Evolutionary conservation across 495 filamentous ascomycete species (phyloP), one percentile per base, ranked within the genome.

Genomic region (Penicillium paradoxum): DNA sequence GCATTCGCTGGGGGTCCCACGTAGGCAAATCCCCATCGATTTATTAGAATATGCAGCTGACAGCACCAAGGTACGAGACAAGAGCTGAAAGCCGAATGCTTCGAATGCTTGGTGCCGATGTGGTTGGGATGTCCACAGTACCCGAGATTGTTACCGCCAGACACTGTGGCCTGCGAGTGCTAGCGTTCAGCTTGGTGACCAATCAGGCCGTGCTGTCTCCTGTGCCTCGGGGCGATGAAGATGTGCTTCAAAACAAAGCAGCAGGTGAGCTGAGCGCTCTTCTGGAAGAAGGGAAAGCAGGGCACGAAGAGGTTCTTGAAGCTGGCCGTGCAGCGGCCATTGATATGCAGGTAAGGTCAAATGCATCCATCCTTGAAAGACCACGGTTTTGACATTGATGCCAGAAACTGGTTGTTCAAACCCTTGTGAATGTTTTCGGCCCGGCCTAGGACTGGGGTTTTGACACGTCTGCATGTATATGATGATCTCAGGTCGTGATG

Each of bases 121-220:
- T 89, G 15, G 87, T 90, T 3, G 87, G 86, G 8, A 90, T 90
- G 87, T 87, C 83, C 15, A 89, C 86, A 6, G 84, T 90, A 14
- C 87, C 87, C 10, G 87, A 91, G 62, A 84, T 89, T 36, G 78
- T 89, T 44, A 82, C 86, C 15, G 87, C 87, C 13, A 76, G 87
- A 55, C 87, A 91, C 60, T 82, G 77, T 50, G 83, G 80, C 10
- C 75, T 91, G 49, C 73, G 80, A 27, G 83, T 90, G n/a, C 63
- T 89, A 37, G 87, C 85, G 29, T 78, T 89, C 55, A 89, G 85
- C 53, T 68, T 91, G 19, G 86, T 90, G n/a, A 90, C 87, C 15
- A 91, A 91, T 62, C 81, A 72, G 9, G 81, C 83, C 2, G 84
- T 90, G 8, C 64, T 88, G 32, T 79, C 85, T 41, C 73, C 83